Conservation (phyloP, 768 basidiomycete genomes). For the Hydnum rufescens region DNA sequence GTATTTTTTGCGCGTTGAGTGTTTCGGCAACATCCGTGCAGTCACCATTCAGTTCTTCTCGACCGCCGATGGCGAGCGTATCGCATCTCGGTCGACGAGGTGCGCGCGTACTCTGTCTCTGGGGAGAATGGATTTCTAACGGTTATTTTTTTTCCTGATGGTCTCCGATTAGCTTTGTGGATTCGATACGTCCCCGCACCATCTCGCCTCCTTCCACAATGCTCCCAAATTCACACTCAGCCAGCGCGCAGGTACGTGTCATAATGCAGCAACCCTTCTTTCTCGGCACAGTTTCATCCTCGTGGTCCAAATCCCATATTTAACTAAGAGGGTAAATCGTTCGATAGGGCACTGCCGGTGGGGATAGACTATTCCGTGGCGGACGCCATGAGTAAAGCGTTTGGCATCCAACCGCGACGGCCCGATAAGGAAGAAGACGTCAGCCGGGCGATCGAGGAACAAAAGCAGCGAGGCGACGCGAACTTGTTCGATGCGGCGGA, state of each 20-base stretch:
- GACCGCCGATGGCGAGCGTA: too few species aligned
- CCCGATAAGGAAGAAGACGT: conserved; percentile 26
- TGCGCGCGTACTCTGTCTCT: too few species aligned
- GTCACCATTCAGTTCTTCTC: too few species aligned
- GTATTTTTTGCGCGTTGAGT: background rate
- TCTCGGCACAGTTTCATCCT: background rate
- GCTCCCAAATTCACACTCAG: too few species aligned
- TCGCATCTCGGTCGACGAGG: too few species aligned
- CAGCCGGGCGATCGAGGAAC: conserved; percentile 18
- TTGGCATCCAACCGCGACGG: background rate
- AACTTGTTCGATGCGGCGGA: conserved; percentile 9
- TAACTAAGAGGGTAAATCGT: background rate
- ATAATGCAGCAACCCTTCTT: background rate
- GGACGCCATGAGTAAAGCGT: background rate
- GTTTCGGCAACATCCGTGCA: background rate
- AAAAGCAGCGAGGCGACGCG: conserved; percentile 6
- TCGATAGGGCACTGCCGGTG: background rate
- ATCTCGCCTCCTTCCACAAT: too few species aligned
- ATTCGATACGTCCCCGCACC: too few species aligned
- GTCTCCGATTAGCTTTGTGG: too few species aligned
- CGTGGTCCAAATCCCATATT: too few species aligned
- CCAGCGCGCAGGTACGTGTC: too few species aligned
- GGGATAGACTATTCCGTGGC: background rate
- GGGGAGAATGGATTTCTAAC: too few species aligned
- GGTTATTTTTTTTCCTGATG: too few species aligned